phyloP scores from a whole-genome alignment of 1,284 basidiomycete species.

The Melanopsichium pennsylvanicum region DNA sequence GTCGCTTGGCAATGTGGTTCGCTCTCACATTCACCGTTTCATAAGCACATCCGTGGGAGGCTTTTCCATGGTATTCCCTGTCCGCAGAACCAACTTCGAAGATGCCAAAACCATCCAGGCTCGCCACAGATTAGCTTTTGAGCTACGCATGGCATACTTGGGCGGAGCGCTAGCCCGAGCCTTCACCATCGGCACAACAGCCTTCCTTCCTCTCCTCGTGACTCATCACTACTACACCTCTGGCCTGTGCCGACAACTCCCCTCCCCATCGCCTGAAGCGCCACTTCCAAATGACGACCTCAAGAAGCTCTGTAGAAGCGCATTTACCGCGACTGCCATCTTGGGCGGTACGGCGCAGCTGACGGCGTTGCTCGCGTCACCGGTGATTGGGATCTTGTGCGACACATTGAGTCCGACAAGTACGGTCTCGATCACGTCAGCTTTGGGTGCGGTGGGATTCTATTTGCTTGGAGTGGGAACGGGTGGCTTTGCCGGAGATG shows the following conservation, averaged over 20 bases:
- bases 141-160: conserved; percentile 49
- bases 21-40: conserved; percentile 11
- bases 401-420: conserved; percentile 32
- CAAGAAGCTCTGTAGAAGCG: conserved; percentile 47
- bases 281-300: conserved; percentile 44
- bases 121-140: conserved; percentile 11
- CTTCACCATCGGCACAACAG: conserved; percentile 53
- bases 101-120: background rate
- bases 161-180: conserved; percentile 49
- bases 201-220: conserved; percentile 54
- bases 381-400: conserved; percentile 41
- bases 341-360: conserved; percentile 48
- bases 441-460: conserved; percentile 34
- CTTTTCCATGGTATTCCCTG: conserved; percentile 20
- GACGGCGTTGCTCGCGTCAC: conserved; percentile 41
- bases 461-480: conserved; percentile 35
- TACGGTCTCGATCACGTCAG: conserved; percentile 33
- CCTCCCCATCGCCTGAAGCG: conserved; percentile 32
- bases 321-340: conserved; percentile 47
- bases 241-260: conserved; percentile 35
- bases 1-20: conserved; percentile 17
- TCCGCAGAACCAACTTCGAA: background rate
- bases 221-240: conserved; percentile 52
- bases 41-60: conserved; percentile 19
- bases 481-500: conserved; percentile 21